Evolutionary conservation across 129 eudicot species (phyloP), one percentile per base, ranked within the genome.

Genomic region (Centella asiatica): DNA sequence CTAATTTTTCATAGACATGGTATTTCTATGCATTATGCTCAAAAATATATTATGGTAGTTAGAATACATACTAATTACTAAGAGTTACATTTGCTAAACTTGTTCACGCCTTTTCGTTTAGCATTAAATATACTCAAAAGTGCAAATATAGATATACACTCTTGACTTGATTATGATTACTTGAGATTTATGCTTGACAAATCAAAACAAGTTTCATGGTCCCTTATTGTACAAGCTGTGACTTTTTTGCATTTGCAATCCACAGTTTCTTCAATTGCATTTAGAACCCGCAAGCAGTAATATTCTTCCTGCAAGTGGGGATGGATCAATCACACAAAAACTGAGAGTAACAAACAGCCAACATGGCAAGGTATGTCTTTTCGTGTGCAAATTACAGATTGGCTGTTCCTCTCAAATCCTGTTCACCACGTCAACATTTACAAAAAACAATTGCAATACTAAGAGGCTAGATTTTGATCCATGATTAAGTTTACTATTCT

Each of bases 261-360:
- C 20, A 25, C 99, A 92, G 99, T 92, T 92, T 73, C 99, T 92
- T 57, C 96, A 92, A 71, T 68, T 92, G 77, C 94, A 84, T 77
- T 70, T 92, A 66, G 95, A 87, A 45, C 99, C 99, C 72, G 99
- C 96, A 64, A 92, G 96, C 66, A 66, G 86, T 55, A 87, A 77
- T 64, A 70, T 83, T 37, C 96, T 92, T 66, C 96, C 86, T 36
- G 85, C 71, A 25, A 82, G 73, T 65, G 79, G 80, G 42, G 71
- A 73, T 42, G 95, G 95, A 29, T 84, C 88, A 27, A 65, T 92
- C 74, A 71, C 86, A 29, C 99, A 92, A 46, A 87, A 72, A 36
- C 60, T 92, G 67, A 79, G 74, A 57, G 79, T 92, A 52, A 75
- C 94, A 70, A 92, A 92, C 81, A 92, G 88, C 78, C 95, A 87